phyloP scores from a whole-genome alignment of 805 yeast species.

The Debaryomyces maramus region DNA sequence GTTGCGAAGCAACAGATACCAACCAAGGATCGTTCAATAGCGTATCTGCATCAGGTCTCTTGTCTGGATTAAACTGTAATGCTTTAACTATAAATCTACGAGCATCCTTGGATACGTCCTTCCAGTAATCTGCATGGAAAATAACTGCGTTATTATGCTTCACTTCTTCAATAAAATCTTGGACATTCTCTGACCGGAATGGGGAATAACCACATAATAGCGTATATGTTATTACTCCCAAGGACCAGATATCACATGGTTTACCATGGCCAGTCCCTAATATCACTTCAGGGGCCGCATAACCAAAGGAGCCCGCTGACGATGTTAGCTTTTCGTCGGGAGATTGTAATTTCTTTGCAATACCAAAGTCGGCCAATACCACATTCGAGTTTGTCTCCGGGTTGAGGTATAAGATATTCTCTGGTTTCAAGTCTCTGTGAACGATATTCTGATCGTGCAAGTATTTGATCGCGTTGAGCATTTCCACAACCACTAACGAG shows the following conservation, averaged over 20 bases:
- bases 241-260: conserved; percentile 94
- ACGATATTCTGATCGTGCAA: conserved; percentile 77
- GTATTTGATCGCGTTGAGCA: conserved; percentile 75
- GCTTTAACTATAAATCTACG: conserved; percentile 72
- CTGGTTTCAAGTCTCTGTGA: conserved; percentile 94
- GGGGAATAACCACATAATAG: conserved; percentile 91
- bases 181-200: conserved; percentile 78
- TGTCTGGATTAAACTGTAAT: conserved; percentile 63
- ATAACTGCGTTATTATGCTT: conserved; percentile 69
- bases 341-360: conserved; percentile 71
- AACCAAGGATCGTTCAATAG: conserved; percentile 75
- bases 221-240: conserved; percentile 92
- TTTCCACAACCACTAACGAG: conserved; percentile 66
- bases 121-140: conserved; percentile 89
- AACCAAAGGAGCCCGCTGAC: conserved; percentile 92
- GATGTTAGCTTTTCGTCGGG: conserved; percentile 62
- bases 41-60: conserved; percentile 67
- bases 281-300: conserved; percentile 95
- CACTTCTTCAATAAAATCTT: conserved; percentile 80
- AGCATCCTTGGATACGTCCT: conserved; percentile 74
- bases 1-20: conserved; percentile 47
- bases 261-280: conserved; percentile 84
- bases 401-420: conserved; percentile 77
- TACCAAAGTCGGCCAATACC: conserved; percentile 94
- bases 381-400: conserved; percentile 57